Base-by-base conservation (phyloP, 164 flowering plant genomes). In the Vitis cinerea region DNA sequence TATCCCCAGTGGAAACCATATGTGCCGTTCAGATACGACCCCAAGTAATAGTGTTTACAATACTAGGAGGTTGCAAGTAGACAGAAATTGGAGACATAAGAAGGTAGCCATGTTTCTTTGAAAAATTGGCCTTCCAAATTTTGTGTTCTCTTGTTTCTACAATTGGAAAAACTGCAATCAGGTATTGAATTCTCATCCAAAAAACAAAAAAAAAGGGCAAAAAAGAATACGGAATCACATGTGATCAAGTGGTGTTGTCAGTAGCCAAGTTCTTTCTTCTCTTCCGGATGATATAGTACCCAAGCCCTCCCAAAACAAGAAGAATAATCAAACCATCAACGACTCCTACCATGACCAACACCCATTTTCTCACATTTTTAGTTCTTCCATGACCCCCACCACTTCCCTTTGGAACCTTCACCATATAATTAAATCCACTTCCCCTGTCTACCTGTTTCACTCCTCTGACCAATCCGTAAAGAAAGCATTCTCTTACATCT, bases 341-440 rank as follows among this genome's bases (percentile, higher is more conserved):
- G 10, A 84, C 81, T 12, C 83, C 89, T 3, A 85, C 85, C 63
- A 87, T 27, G 3, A 83, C 14, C 71, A 89, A 48, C 0, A 85
- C 80, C 93, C 90, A 88, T 78, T 76, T 87, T 63, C 75, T 87
- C 61, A 83, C 66, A 16, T 64, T 74, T 15, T 71, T 70, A 16
- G 65, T 64, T 65, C 63, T 84, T 2, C 74, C 71, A 48, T 66
- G 66, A 4, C 63, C 13, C 7, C 68, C 70, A 48, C 50, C 62
- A 54, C 47, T 60, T 9, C 89, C 89, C 69, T 83, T 84, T 4
- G 85, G 86, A 71, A 87, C 88, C 87, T 94, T 94, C 9, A 89
- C 85, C 79, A 87, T 69, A 67, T 78, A 91, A 63, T 72, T 81
- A 63, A 76, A 63, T 44, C 85, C 87, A 16, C 23, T 70, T 10